Percentiles rank a stretch among this genome's conserved stretches.
Evolutionary conservation across 1,139 yeast species (phyloP).

Genomic region (Hanseniaspora uvarum): DNA sequence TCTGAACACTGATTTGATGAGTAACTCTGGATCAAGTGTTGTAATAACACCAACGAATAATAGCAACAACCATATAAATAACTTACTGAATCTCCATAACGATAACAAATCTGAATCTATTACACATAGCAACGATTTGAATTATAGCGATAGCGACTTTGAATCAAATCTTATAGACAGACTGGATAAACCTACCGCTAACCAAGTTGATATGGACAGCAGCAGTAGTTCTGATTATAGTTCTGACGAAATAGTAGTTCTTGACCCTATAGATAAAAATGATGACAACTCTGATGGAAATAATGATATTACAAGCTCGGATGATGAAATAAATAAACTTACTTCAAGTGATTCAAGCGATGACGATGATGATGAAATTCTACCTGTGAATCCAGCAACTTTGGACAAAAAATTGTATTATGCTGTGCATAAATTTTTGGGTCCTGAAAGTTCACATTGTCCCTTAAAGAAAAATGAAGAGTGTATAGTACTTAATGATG

Average conservation of each 20-base stretch:
- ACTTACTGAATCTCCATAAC: background rate
- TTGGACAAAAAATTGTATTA: slow-evolving; percentile 75
- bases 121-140: slow-evolving; percentile 11
- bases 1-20: slow-evolving; percentile 6
- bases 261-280: background rate
- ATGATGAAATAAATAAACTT: background rate
- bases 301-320: background rate
- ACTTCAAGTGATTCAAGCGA: background rate
- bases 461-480: slow-evolving; percentile 72
- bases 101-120: background rate
- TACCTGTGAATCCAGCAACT: slow-evolving; percentile 64
- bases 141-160: slow-evolving; percentile 16
- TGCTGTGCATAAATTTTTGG: slow-evolving; percentile 77
- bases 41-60: slow-evolving; percentile 14
- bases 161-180: slow-evolving; percentile 16
- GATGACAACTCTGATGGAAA: background rate
- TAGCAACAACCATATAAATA: background rate
- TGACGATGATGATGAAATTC: slow-evolving; percentile 29
- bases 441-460: slow-evolving; percentile 92
- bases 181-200: background rate
- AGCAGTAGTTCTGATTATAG: slow-evolving; percentile 1
- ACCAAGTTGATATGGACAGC: background rate
- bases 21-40: slow-evolving; percentile 14
- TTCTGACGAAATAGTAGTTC: slow-evolving; percentile 1
- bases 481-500: slow-evolving; percentile 70